Evolutionary conservation across 169 alveolate species (phyloP).

Genomic region (Plasmodium gonderi): DNA sequence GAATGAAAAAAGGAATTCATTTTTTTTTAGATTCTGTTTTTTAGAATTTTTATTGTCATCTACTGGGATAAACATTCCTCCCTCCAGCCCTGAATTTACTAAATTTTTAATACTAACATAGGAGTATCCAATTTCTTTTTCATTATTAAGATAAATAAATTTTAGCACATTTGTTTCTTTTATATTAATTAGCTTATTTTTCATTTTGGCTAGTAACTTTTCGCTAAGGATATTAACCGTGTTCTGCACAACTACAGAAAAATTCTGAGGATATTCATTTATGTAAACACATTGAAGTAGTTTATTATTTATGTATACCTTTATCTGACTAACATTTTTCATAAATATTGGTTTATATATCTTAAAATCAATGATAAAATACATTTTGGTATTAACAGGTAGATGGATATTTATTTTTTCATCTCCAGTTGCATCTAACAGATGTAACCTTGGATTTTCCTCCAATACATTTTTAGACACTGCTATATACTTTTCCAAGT

Average conservation of each 20-base stretch:
- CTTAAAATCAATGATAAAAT: conserved; percentile 46
- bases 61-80: conserved; percentile 52
- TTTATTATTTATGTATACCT: conserved; percentile 27
- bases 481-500: neutral
- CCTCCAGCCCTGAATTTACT: conserved; percentile 39
- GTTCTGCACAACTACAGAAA: conserved; percentile 51
- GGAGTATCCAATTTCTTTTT: conserved; percentile 60
- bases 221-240: conserved; percentile 20
- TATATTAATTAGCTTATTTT: conserved; percentile 35
- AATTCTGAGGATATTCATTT: conserved; percentile 57
- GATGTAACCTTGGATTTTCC: neutral
- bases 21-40: neutral
- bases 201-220: conserved; percentile 24
- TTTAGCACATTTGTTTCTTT: conserved; percentile 47
- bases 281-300: conserved; percentile 28
- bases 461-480: neutral
- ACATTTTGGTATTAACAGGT: neutral
- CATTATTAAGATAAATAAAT: conserved; percentile 43
- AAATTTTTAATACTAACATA: conserved; percentile 46
- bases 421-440: neutral
- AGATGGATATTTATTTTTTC: neutral
- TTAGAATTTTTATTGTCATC: neutral
- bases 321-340: conserved; percentile 40
- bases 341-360: conserved; percentile 55
- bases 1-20: neutral